Evolutionary conservation across 2,329 filamentous ascomycete genomes (phyloP).

Genomic region (Curvularia sp.): DNA sequence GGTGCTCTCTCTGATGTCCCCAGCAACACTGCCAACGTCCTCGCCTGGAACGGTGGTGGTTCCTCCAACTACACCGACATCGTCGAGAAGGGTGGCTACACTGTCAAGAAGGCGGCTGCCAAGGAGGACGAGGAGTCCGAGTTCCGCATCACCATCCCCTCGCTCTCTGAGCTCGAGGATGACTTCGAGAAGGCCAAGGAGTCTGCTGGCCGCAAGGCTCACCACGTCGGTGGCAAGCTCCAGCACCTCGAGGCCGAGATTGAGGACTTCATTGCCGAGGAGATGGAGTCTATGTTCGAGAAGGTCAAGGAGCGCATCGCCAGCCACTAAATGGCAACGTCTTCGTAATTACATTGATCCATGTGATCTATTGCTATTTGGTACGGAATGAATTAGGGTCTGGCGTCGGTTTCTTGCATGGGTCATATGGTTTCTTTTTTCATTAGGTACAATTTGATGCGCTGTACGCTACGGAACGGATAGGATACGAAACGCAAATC

Average conservation of each 20-base stretch:
- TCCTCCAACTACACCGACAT: constrained; percentile 89
- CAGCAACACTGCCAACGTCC: constrained; percentile 85
- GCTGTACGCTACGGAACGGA: constrained; percentile 14
- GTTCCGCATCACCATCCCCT: constrained; percentile 49
- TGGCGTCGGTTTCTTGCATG: constrained; percentile 14
- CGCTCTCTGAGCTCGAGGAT: constrained; percentile 43
- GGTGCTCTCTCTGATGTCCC: constrained; percentile 83
- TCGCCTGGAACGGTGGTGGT: constrained; percentile 99
- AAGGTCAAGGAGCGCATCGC: constrained; percentile 54
- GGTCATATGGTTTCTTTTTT: constrained; percentile 18
- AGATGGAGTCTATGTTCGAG: constrained; percentile 63
- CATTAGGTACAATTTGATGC: constrained; percentile 23
- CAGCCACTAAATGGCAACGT: constrained; percentile 36
- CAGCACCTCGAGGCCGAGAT: constrained; percentile 55
- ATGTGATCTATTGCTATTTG: constrained; percentile 14
- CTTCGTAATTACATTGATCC: constrained; percentile 6
- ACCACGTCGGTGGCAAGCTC: constrained; percentile 55
- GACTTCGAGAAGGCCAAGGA: constrained; percentile 48
- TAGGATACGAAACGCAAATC: constrained; percentile 11
- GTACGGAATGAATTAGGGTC: constrained; percentile 15
- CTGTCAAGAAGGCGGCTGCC: constrained; percentile 50
- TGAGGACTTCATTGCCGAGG: constrained; percentile 57
- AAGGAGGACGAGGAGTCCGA: constrained; percentile 52
- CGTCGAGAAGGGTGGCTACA: constrained; percentile 75
- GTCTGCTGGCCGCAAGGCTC: constrained; percentile 51